Base-by-base conservation (phyloP, 306 rosid species). In the Prinsepia uniflora region DNA sequence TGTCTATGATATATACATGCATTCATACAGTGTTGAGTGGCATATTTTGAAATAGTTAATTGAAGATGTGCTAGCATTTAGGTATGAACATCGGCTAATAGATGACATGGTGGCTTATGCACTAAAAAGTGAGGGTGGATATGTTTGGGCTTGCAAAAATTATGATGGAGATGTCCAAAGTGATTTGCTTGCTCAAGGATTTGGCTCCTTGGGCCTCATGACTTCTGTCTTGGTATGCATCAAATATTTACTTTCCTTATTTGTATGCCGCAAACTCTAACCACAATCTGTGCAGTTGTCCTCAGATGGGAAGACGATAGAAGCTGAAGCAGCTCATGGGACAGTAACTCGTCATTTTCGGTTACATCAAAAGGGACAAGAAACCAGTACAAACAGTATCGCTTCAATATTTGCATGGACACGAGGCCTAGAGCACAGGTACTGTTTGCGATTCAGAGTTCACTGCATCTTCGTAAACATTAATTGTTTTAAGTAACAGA, bases 241-340 rank as follows among this genome's bases (percentile, higher is more conserved):
- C 72, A 72, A 63, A 74, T 24, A 48, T 7, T 56, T 55, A 46
- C 19, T 47, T 24, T 49, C 67, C 69, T 45, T 55, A 59, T 18
- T 73, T 79, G 47, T 22, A 55, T 50, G 7, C 6, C 63, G 24
- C 69, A 42, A 65, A 54, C 60, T 52, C 55, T 75, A 30, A 75
- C 72, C 65, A 71, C 54, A 67, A 43, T 76, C 43, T 84, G 45
- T 79, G 87, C 87, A 91, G 99, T 78, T 95, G 77, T 87, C 99
- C 34, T 89, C 99, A 60, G 97, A 95, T 62, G 97, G 99, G 76
- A 95, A 89, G 86, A 95, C 99, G 48, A 53, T 95, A 76, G 97
- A 95, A 84, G 92, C 97, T 20, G 97, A 95, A 86, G 99, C 99
- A 47, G 97, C 99, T 76, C 99, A 95, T 84, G 99, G 99, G 82